These are phyloP conservation scores for Arctium lappa DNA, from an alignment of 129 eudicot genomes.

Conservation along the genomic window DNA sequence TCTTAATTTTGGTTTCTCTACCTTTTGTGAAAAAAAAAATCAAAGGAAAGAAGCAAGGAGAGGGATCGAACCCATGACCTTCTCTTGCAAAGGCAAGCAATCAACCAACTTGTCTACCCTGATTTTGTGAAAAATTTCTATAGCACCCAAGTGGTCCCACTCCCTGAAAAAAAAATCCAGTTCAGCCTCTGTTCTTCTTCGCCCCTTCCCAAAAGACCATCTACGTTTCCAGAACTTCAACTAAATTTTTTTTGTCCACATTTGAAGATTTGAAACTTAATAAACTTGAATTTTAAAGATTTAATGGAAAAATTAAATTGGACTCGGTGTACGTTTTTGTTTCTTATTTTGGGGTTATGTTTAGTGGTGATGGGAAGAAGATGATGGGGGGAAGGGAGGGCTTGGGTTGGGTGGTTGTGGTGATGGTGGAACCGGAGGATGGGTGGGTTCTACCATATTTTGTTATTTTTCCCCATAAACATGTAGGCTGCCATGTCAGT, in stretches of 20 bases:
- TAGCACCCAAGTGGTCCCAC: background rate
- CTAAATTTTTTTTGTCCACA: background rate
- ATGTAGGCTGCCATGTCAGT: background rate
- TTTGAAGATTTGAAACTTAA: too few relatives aligned
- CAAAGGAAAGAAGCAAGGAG: too few relatives aligned
- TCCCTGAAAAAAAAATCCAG: background rate
- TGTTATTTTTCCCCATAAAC: background rate
- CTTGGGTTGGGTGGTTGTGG: background rate
- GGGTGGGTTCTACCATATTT: background rate
- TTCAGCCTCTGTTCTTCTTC: background rate
- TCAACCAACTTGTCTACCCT: background rate
- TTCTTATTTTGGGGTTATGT: background rate
- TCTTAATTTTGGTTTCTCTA: too few relatives aligned
- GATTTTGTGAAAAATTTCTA: background rate
- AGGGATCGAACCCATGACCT: too few relatives aligned
- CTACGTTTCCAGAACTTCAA: background rate
- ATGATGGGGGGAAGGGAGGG: background rate
- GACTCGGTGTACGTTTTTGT: too few relatives aligned
- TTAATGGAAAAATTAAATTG: too few relatives aligned
- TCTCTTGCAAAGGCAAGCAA: too few relatives aligned
- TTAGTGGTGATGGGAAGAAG: background rate
- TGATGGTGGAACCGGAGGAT: background rate
- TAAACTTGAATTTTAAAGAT: too few relatives aligned
- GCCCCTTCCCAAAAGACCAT: background rate
- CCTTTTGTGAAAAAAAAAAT: too few relatives aligned